These are phyloP conservation scores for Fusarium sp. DNA, from an alignment of 2,329 filamentous ascomycete species.

Conservation along the genomic window DNA sequence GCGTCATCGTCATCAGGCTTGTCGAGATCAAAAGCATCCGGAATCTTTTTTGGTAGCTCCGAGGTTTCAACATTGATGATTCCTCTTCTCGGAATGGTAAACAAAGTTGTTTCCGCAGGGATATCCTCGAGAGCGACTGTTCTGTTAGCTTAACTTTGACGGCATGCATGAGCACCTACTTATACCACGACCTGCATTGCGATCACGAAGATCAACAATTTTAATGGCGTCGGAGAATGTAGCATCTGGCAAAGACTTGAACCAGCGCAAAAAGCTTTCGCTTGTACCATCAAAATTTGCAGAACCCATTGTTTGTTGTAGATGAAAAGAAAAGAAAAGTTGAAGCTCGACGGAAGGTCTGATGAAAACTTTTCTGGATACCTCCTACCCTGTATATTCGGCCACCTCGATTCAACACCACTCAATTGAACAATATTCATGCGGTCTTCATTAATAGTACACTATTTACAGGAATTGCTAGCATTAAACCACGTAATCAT, in stretches of 20 bases:
- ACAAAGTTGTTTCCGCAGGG: constrained; percentile 77
- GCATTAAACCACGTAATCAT: background rate
- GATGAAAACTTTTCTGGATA: constrained; percentile 27
- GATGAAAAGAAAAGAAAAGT: background rate
- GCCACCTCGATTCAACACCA: background rate
- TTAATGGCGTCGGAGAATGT: constrained; percentile 63
- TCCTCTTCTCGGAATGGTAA: constrained; percentile 77
- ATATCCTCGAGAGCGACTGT: constrained; percentile 80
- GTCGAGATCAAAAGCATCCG: constrained; percentile 60
- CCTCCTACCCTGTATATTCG: constrained; percentile 7
- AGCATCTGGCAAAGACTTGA: constrained; percentile 60
- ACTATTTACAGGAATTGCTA: background rate
- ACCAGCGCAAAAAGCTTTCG: constrained; percentile 63
- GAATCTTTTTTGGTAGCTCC: constrained; percentile 66
- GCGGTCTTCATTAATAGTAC: background rate
- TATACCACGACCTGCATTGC: constrained; percentile 65
- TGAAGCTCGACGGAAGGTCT: background rate
- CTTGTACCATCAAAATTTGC: constrained; percentile 56
- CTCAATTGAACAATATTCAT: background rate
- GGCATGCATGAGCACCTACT: constrained; percentile 47
- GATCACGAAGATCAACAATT: constrained; percentile 62
- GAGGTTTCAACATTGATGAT: constrained; percentile 82
- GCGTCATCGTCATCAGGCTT: constrained; percentile 49
- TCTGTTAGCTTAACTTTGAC: constrained; percentile 46
- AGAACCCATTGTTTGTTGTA: constrained; percentile 11